phyloP scores from a whole-genome alignment of 129 eudicot species.

The Artemisia tridentata region DNA sequence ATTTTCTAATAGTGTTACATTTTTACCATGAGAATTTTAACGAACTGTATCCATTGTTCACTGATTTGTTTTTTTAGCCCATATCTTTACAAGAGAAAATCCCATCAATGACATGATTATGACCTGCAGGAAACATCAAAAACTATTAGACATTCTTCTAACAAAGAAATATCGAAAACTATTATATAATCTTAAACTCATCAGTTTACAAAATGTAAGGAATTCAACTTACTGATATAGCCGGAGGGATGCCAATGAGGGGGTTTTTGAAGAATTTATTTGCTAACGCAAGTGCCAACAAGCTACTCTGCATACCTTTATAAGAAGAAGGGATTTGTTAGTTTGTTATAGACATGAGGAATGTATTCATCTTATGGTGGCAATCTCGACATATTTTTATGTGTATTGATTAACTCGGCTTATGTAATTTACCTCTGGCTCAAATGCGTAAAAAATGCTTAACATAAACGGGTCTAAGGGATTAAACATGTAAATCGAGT shows the following conservation, averaged over 20 bases:
- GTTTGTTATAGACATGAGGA: neutral
- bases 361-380: neutral
- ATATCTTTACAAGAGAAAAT: slow-evolving; percentile 76
- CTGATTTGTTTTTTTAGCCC: slow-evolving; percentile 48
- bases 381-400: neutral
- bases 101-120: slow-evolving; percentile 87
- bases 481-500: too few relatives aligned
- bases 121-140: slow-evolving; percentile 44
- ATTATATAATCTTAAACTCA: too few relatives aligned
- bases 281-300: slow-evolving; percentile 86
- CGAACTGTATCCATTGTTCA: neutral
- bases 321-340: neutral
- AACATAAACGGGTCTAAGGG: too few relatives aligned
- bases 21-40: neutral
- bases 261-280: slow-evolving; percentile 81
- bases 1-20: neutral
- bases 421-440: too few relatives aligned
- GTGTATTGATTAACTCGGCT: neutral
- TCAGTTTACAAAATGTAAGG: neutral
- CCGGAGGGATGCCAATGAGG: slow-evolving; percentile 77
- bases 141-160: neutral
- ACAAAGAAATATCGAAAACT: neutral
- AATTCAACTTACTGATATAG: slow-evolving; percentile 63
- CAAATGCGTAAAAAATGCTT: too few relatives aligned
- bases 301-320: slow-evolving; percentile 90